Evolutionary conservation across 2,329 filamentous ascomycete species (phyloP).

Genomic region (Aspergillus intermedius): DNA sequence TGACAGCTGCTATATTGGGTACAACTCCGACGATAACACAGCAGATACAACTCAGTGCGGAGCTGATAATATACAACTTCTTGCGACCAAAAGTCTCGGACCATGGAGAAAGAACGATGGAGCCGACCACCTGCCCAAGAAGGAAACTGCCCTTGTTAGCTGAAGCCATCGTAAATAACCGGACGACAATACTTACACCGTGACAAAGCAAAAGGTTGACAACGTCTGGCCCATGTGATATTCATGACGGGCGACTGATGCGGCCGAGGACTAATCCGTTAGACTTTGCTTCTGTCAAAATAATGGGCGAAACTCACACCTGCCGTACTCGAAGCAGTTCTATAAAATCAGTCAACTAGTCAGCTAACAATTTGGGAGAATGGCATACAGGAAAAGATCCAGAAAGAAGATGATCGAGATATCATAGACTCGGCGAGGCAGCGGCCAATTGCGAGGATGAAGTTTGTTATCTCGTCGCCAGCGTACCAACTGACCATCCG

Average conservation of each 20-base stretch:
- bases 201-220: slow-evolving; percentile 28
- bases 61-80: slow-evolving; percentile 28
- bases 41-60: slow-evolving; percentile 22
- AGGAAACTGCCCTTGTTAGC: slow-evolving; percentile 21
- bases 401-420: slow-evolving; percentile 21
- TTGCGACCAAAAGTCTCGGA: slow-evolving; percentile 36
- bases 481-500: slow-evolving; percentile 25
- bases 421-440: slow-evolving; percentile 23
- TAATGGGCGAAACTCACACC: slow-evolving; percentile 19
- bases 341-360: slow-evolving; percentile 5
- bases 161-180: background rate
- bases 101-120: slow-evolving; percentile 30
- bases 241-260: slow-evolving; percentile 20
- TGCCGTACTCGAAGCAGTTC: slow-evolving; percentile 30
- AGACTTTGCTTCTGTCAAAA: background rate
- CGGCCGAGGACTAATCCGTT: slow-evolving; percentile 21
- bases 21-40: slow-evolving; percentile 35
- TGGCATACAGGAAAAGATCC: slow-evolving; percentile 28
- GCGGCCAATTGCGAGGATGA: slow-evolving; percentile 28
- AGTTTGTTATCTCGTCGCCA: slow-evolving; percentile 24
- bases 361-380: background rate
- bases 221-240: slow-evolving; percentile 19
- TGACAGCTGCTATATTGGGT: slow-evolving; percentile 29
- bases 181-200: slow-evolving; percentile 9
- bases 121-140: slow-evolving; percentile 28